Evolutionary conservation across 352 stramenopile species (phyloP).

Genomic region (Phytophthora hibernalis): DNA sequence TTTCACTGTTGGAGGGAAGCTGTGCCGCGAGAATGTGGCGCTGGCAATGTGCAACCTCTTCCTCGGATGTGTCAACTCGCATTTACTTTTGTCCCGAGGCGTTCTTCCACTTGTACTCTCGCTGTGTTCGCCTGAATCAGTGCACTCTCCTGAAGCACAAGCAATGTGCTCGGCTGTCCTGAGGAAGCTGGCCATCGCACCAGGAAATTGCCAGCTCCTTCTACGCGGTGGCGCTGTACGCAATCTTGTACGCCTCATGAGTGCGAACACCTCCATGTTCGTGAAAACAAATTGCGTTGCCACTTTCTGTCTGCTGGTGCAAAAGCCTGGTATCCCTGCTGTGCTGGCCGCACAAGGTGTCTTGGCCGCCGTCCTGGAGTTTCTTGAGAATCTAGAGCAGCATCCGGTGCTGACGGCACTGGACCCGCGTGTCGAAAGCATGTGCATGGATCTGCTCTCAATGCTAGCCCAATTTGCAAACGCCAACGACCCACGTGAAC

Average conservation of each 20-base stretch:
- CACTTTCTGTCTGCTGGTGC: conserved; percentile 64
- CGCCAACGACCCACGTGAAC: conserved; percentile 57
- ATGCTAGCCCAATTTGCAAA: conserved; percentile 67
- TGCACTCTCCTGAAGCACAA: conserved; percentile 30
- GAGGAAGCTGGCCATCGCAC: conserved; percentile 70
- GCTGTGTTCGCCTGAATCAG: conserved; percentile 37
- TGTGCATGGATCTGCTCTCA: conserved; percentile 76
- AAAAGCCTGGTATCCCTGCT: conserved; percentile 50
- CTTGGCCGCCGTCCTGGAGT: conserved; percentile 58
- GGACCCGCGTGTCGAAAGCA: conserved; percentile 54
- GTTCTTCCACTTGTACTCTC: conserved; percentile 67
- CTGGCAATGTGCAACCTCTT: conserved; percentile 75
- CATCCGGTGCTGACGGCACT: background rate
- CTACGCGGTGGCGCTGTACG: conserved; percentile 62
- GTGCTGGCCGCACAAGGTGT: conserved; percentile 66
- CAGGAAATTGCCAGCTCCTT: conserved; percentile 70
- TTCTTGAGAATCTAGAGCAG: conserved; percentile 47
- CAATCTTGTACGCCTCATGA: conserved; percentile 60
- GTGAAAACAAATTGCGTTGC: conserved; percentile 78
- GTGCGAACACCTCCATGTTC: conserved; percentile 37
- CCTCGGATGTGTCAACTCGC: conserved; percentile 70
- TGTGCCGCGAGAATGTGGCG: conserved; percentile 56
- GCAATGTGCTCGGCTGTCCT: conserved; percentile 64
- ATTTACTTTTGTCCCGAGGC: conserved; percentile 49
- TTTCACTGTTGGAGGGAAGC: conserved; percentile 49